Base-by-base conservation (phyloP, 805 yeast genomes). In the Wickerhamiella nectarea region DNA sequence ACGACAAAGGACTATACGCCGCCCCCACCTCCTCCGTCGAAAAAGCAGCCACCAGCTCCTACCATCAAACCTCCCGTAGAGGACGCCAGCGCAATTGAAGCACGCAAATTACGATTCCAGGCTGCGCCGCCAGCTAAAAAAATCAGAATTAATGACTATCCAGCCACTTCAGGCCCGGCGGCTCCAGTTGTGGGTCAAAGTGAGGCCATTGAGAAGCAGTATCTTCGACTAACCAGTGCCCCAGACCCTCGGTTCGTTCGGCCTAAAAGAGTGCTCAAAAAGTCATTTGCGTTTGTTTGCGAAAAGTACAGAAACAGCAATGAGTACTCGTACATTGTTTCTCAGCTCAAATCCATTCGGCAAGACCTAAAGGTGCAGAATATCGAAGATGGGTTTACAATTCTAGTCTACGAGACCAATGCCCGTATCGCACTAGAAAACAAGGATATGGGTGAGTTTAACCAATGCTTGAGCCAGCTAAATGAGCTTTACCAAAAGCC, bases 351-450 rank as follows among this genome's bases (percentile, higher is more conserved):
- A 61, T 82, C 96, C 0, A 71, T 91, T 47, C 69, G 98, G 53
- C 98, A 89, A 61, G 98, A 89, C 62, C 63, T 89, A 50, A 82
- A 93, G 2, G 96, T 89, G 8, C 98, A 89, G 62, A 81, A 81
- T 56, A 78, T 89, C 36, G 78, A 78, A 53, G 76, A 76, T 54
- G 76, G 72, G 36, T 82, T 91, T 56, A 74, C 95, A 0, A 73
- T 85, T 5, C 56, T 64, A 44, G 94, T 85, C 0, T 89, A 91
- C 60, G 91, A 85, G 60, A 71, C 77, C 2, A 94, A 89, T 60
- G 91, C 91, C 3, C 73, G 86, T 39, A 66, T 87, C n/a, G 94
- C 96, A 0, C 70, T 89, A 31, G 80, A 77, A 52, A 78, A 80
- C 56, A 70, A 73, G 34, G 98, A 89, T 60, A 63, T 89, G 49